A percentile compares a stretch with the other conserved stretches of the same genome.
Conservation (phyloP, 2,329 filamentous ascomycete genomes). For the Malbranchea zuffiana region DNA sequence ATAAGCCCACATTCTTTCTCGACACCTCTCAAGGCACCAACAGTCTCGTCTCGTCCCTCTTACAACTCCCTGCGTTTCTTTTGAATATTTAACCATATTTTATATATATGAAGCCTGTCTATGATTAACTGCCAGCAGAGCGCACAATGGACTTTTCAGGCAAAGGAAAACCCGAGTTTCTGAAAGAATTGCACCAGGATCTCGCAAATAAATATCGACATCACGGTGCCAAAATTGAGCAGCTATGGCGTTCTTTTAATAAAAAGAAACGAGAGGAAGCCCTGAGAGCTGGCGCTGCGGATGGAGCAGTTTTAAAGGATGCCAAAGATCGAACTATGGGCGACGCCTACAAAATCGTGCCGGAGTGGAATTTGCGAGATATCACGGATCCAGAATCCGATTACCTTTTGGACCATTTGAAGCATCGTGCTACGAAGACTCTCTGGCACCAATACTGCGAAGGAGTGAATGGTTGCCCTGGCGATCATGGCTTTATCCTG, state of each 20-base stretch:
- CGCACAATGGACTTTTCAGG: too few relatives aligned
- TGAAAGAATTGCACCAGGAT: constrained; percentile 18
- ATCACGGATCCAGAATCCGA: constrained; percentile 28
- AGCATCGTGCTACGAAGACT: constrained; percentile 28
- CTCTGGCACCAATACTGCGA: constrained; percentile 27
- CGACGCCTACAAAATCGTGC: constrained; percentile 30
- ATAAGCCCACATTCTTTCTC: too few relatives aligned
- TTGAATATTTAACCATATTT: too few relatives aligned
- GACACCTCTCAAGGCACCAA: too few relatives aligned
- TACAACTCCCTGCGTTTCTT: too few relatives aligned
- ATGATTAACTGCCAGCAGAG: too few relatives aligned
- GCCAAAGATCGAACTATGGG: constrained; percentile 28
- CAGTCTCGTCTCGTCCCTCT: too few relatives aligned
- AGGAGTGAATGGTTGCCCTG: constrained; percentile 23
- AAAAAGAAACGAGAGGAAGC: constrained; percentile 26
- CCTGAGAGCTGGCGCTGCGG: constrained; percentile 26
- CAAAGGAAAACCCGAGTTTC: too few relatives aligned
- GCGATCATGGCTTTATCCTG: constrained; percentile 30
- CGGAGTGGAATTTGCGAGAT: constrained; percentile 38
- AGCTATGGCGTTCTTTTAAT: constrained; percentile 33
- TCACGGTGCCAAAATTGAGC: constrained; percentile 28
- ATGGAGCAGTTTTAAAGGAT: constrained; percentile 29
- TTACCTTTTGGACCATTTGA: constrained; percentile 31
- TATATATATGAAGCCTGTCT: too few relatives aligned
- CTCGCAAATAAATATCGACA: constrained; percentile 31